Percentiles rank a stretch among this genome's conserved stretches.
These are phyloP conservation scores for Colletotrichum paranaense DNA, from an alignment of 2,329 filamentous ascomycete species.

Conservation along the genomic window DNA sequence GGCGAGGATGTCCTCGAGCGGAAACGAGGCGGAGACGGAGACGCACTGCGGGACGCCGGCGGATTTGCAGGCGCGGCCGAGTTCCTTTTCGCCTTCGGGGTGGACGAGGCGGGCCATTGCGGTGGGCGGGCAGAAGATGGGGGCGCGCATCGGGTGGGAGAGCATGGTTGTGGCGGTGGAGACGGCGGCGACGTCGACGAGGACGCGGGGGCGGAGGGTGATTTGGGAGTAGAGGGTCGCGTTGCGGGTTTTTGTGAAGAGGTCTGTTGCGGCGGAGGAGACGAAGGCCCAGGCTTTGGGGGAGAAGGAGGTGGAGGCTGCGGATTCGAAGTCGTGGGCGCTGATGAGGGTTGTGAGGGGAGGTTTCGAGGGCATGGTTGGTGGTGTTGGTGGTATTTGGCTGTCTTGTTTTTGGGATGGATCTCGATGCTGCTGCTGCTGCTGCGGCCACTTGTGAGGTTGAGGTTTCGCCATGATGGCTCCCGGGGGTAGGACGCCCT, in stretches of 20 bases:
- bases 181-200: slow-evolving; percentile 65
- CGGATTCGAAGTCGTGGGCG: slow-evolving; percentile 69
- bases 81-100: slow-evolving; percentile 65
- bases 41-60: slow-evolving; percentile 69
- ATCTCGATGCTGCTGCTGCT: slow-evolving; percentile 39
- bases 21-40: slow-evolving; percentile 70
- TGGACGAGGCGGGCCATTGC: slow-evolving; percentile 74
- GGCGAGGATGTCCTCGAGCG: slow-evolving; percentile 61
- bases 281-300: slow-evolving; percentile 78
- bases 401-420: slow-evolving; percentile 12
- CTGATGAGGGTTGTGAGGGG: slow-evolving; percentile 67
- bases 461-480: slow-evolving; percentile 13
- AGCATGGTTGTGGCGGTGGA: slow-evolving; percentile 65
- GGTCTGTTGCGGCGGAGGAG: slow-evolving; percentile 72
- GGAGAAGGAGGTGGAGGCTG: slow-evolving; percentile 64
- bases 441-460: neutral
- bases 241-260: slow-evolving; percentile 68
- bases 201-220: slow-evolving; percentile 67
- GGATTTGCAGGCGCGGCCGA: slow-evolving; percentile 34
- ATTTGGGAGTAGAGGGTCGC: slow-evolving; percentile 65
- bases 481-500: slow-evolving; percentile 54
- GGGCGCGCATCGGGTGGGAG: slow-evolving; percentile 61
- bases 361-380: slow-evolving; percentile 48
- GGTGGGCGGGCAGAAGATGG: slow-evolving; percentile 73
- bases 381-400: neutral